These are phyloP conservation scores for Pyrus communis DNA, from an alignment of 306 rosid species.

Conservation along the genomic window DNA sequence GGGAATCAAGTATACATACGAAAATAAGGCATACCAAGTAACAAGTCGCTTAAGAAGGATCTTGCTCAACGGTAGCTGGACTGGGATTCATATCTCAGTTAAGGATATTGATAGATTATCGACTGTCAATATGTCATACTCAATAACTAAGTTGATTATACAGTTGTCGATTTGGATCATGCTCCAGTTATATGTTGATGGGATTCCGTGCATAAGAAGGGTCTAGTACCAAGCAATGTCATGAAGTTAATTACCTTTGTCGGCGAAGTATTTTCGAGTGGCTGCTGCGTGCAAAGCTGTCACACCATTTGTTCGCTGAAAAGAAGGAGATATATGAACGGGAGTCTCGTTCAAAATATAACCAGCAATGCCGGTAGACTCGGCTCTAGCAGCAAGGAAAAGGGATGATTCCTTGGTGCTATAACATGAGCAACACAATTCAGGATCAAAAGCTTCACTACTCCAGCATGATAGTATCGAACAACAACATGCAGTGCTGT, in stretches of 20 bases:
- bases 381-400: constrained; percentile 1
- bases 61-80: too few species aligned
- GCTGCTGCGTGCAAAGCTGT: constrained; percentile 18
- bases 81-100: too few species aligned
- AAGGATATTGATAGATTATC: too few species aligned
- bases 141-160: too few species aligned
- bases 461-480: neutral
- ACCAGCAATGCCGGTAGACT: neutral
- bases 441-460: neutral
- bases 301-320: constrained; percentile 7
- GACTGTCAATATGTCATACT: too few species aligned
- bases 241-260: neutral
- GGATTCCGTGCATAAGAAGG: too few species aligned
- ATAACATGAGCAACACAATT: neutral
- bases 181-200: too few species aligned
- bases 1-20: neutral
- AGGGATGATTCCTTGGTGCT: neutral
- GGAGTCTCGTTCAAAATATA: neutral
- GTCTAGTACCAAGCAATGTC: too few species aligned
- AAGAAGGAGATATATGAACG: neutral
- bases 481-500: constrained; percentile 16
- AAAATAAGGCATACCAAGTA: neutral
- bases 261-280: neutral
- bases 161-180: too few species aligned
- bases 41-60: too few species aligned